Evolutionary conservation across 148 eudicot genomes (phyloP).

Genomic region (Chenopodium quinoa): DNA sequence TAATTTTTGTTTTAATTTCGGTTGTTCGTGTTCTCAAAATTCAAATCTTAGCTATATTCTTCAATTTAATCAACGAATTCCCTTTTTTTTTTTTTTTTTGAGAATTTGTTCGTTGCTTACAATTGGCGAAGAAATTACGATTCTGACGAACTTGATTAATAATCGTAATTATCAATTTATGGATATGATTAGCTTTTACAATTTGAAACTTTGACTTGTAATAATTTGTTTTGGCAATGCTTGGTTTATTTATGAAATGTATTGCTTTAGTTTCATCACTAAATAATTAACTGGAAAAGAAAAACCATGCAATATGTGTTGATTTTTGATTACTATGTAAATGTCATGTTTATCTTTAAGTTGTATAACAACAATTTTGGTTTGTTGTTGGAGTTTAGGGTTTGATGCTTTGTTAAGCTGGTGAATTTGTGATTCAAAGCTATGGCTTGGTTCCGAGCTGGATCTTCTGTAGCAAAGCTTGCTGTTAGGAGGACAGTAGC

Average conservation of each 20-base stretch:
- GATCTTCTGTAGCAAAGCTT: constrained; percentile 63
- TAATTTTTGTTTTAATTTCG: too few relatives aligned
- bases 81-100: too few relatives aligned
- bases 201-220: too few relatives aligned
- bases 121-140: neutral
- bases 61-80: neutral
- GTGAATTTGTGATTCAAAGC: constrained; percentile 15
- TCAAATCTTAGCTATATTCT: neutral
- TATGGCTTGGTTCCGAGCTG: constrained; percentile 84
- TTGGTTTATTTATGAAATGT: too few relatives aligned
- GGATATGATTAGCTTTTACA: neutral
- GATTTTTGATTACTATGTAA: too few relatives aligned
- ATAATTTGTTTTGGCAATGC: neutral
- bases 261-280: too few relatives aligned
- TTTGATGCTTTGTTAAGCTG: constrained; percentile 9
- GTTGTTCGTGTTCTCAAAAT: too few relatives aligned
- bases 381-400: constrained; percentile 3
- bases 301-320: too few relatives aligned
- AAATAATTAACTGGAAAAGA: too few relatives aligned
- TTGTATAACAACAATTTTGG: neutral
- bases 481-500: constrained; percentile 63
- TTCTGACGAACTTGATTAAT: neutral
- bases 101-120: neutral
- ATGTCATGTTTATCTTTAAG: too few relatives aligned
- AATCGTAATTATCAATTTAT: too few relatives aligned